Evolutionary conservation across 2,329 filamentous ascomycete genomes (phyloP), one percentile per base, ranked within the genome.

Genomic region (Phaeomoniella chlamydospora): DNA sequence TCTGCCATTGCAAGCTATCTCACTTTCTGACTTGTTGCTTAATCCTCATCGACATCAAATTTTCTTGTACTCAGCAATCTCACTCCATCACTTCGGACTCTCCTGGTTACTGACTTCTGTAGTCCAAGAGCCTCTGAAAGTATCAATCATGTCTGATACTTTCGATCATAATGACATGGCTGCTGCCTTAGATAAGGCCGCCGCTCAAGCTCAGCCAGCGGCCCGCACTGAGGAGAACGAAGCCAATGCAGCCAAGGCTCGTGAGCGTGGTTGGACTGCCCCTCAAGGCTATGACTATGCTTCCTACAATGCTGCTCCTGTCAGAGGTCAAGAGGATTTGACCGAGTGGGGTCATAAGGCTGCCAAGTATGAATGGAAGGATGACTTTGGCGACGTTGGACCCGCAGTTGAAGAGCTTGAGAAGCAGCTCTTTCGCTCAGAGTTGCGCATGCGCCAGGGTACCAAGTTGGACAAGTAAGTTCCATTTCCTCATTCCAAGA

Each of bases 381-480:
- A 86, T 9, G 84, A 93, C 2, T 82, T 70, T 45, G 90, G 88
- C 2, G 88, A 96, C 29, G 65, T 98, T 37, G 88, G 80, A 4
- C 86, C 86, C 0, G 65, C 64, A 34, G 70, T 77, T 36, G 62
- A 69, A 0, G 70, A 74, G 33, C 71, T 98, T 0, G 88, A 96
- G 62, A 47, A 68, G 5, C 64, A 79, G 46, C 72, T 98, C 4
- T 98, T 92, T 37, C 66, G 70, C 0, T 58, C 62, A 4, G 64
- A 70, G 32, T 56, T 57, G 62, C 57, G 66, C 35, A 58, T 59
- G 40, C 60, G 62, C 44, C 61, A 54, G 36, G 82, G 81, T 3
- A 62, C 75, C 22, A 68, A 78, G 14, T 79, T 85, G 47, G 62
- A 70, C 15, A 74, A 64, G 69, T 78, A 63, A 54, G 69, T 62